Evolutionary conservation across 345 rosid species (phyloP).

Genomic region (Salix dunnii): DNA sequence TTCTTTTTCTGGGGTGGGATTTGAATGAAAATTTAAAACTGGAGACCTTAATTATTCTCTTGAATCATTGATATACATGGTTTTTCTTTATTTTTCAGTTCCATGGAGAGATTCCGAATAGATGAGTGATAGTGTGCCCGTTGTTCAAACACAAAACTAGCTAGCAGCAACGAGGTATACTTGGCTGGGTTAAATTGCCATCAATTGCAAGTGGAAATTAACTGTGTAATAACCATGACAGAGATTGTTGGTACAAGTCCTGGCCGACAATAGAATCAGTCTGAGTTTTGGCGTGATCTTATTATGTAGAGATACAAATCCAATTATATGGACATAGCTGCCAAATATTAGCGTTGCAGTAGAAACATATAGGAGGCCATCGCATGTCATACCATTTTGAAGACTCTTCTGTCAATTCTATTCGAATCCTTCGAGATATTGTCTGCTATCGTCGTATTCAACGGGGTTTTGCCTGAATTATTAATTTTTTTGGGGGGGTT

Average conservation of each 20-base stretch:
- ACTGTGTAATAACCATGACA: not conserved
- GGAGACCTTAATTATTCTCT: not conserved
- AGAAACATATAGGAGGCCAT: not conserved
- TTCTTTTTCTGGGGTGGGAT: no score
- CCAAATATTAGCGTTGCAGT: not conserved
- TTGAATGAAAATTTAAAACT: no score
- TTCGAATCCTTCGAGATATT: not conserved
- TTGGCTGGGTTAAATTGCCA: not conserved
- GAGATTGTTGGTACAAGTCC: not conserved
- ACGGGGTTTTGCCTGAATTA: no score
- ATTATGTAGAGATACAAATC: not conserved
- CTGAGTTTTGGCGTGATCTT: not conserved
- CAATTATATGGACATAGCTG: not conserved
- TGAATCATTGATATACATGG: no score
- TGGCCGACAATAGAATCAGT: constrained; percentile 10
- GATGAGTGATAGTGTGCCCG: not conserved
- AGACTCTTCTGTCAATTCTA: not conserved
- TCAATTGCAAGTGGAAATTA: not conserved
- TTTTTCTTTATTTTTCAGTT: no score
- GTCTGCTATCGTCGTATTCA: not conserved
- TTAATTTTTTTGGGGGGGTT: no score
- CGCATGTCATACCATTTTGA: not conserved
- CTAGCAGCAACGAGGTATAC: no score
- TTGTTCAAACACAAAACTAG: not conserved
- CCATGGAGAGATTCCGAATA: not conserved